Evolutionary conservation across 2,329 filamentous ascomycete species (phyloP).

Genomic region (Claviceps maximensis): DNA sequence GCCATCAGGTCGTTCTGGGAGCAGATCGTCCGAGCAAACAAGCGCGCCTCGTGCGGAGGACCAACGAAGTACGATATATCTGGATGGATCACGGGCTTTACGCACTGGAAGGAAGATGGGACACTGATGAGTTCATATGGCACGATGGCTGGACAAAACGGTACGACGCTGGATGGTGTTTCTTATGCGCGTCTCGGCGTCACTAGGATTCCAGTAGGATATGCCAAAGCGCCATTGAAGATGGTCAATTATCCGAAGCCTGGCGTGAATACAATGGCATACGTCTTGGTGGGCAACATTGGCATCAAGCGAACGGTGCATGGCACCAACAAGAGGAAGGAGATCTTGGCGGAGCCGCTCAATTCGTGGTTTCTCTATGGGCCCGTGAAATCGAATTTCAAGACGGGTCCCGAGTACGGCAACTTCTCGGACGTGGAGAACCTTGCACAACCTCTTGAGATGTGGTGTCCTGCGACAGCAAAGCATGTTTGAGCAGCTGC

Average conservation of each 20-base stretch:
- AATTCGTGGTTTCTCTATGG: slow-evolving; percentile 29
- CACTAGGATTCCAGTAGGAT: slow-evolving; percentile 22
- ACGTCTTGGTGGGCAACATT: slow-evolving; percentile 25
- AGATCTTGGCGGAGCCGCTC: slow-evolving; percentile 19
- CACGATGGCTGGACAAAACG: slow-evolving; percentile 1
- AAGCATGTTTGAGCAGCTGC: too few relatives aligned
- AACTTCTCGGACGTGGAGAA: slow-evolving; percentile 11
- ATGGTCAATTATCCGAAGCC: slow-evolving; percentile 17
- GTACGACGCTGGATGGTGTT: slow-evolving; percentile 16
- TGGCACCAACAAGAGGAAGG: slow-evolving; percentile 1
- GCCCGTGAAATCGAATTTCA: slow-evolving; percentile 17
- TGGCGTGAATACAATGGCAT: slow-evolving; percentile 14
- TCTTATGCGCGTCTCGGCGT: slow-evolving; percentile 17
- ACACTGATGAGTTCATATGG: slow-evolving; percentile 9
- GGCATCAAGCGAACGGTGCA: slow-evolving; percentile 18
- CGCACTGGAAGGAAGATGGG: slow-evolving; percentile 29
- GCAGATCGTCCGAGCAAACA: slow-evolving; percentile 24
- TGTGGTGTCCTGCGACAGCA: slow-evolving; percentile 4
- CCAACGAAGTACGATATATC: slow-evolving; percentile 24
- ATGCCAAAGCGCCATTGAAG: slow-evolving; percentile 25
- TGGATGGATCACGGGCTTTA: slow-evolving; percentile 36
- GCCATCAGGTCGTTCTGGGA: slow-evolving; percentile 29
- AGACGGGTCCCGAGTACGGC: slow-evolving; percentile 9
- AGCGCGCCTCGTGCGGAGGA: slow-evolving; percentile 16
- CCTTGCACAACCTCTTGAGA: slow-evolving; percentile 6